Evolutionary conservation across 371 early-diverging fungal species (phyloP).

Genomic region (Mortierella sp.): DNA sequence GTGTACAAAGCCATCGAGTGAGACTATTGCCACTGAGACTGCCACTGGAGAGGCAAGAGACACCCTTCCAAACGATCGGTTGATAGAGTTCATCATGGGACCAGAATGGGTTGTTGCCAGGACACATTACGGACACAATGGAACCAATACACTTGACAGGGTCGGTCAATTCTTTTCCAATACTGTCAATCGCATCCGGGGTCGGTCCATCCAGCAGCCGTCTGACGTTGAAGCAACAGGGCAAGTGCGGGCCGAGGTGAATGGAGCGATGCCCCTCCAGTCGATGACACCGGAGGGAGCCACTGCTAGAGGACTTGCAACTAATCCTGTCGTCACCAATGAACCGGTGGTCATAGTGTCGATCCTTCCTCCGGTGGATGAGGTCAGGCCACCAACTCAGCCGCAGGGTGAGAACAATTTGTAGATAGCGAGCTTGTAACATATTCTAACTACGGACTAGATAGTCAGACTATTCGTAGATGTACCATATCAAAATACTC

Average conservation of each 20-base stretch:
- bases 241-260: neutral
- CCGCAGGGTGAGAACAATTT: neutral
- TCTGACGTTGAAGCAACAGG: neutral
- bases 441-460: neutral
- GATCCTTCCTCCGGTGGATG: neutral
- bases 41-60: neutral
- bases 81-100: conserved; percentile 51
- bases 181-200: conserved; percentile 16
- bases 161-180: conserved; percentile 18
- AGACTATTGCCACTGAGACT: neutral
- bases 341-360: neutral
- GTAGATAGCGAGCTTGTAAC: neutral
- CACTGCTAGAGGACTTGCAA: neutral
- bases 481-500: neutral
- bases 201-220: conserved; percentile 18
- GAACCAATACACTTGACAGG: conserved; percentile 10
- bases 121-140: conserved; percentile 16
- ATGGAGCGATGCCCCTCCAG: neutral
- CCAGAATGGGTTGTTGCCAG: conserved; percentile 45
- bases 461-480: too few species aligned
- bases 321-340: neutral
- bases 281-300: neutral
- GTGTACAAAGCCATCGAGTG: conserved; percentile 34
- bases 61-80: conserved; percentile 24
- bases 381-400: neutral